These are phyloP conservation scores for Puccinia triticina DNA, from an alignment of 1,284 basidiomycete species.

Conservation along the genomic window DNA sequence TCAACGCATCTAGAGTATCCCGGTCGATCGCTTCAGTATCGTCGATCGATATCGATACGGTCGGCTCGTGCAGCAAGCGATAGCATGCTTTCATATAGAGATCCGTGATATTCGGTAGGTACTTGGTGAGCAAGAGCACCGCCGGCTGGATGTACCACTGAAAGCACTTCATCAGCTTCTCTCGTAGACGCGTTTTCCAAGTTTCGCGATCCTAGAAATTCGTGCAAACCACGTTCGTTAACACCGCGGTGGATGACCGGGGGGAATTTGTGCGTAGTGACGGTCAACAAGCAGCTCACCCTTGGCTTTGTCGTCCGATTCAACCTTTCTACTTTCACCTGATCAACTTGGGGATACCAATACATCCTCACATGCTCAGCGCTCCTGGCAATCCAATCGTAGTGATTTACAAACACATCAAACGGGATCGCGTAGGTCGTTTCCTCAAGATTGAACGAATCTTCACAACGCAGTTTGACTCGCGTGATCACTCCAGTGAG, in stretches of 20 bases:
- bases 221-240: neutral
- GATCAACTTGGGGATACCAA: constrained; percentile 84
- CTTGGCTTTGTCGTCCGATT: constrained; percentile 50
- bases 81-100: constrained; percentile 21
- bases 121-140: constrained; percentile 3
- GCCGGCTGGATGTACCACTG: constrained; percentile 35
- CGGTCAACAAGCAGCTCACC: constrained; percentile 18
- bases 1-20: neutral
- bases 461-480: constrained; percentile 77
- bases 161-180: constrained; percentile 4
- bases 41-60: constrained; percentile 15
- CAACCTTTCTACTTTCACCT: constrained; percentile 59
- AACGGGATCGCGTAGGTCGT: constrained; percentile 71
- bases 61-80: constrained; percentile 11
- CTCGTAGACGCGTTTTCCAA: constrained; percentile 2
- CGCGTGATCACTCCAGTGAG: constrained; percentile 84
- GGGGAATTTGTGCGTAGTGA: neutral
- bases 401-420: constrained; percentile 66
- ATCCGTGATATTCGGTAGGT: constrained; percentile 25
- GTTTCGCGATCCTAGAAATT: constrained; percentile 3
- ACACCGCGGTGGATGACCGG: neutral
- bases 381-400: constrained; percentile 66
- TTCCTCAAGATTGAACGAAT: constrained; percentile 81
- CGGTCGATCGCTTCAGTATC: neutral
- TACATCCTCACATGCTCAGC: constrained; percentile 88